Evolutionary conservation across 129 eudicot species (phyloP).

Genomic region (Arctium lappa): DNA sequence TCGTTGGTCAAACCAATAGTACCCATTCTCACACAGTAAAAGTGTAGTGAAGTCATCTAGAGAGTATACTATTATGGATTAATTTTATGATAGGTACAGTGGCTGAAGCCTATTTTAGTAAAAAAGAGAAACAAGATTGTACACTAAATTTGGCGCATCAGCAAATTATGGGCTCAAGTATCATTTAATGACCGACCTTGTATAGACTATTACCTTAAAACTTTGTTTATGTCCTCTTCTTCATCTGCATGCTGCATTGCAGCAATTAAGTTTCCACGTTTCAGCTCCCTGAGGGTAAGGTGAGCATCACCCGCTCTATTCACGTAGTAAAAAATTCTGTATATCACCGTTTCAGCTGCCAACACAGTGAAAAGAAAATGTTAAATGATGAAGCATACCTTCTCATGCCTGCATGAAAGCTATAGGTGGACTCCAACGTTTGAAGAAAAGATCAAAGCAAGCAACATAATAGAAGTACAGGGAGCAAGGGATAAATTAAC

Average conservation of each 20-base stretch:
- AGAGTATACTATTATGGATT: not conserved
- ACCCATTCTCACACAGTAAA: too few species aligned
- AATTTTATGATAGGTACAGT: not conserved
- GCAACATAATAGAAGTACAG: not conserved
- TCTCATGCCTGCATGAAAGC: not conserved
- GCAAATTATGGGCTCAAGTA: not conserved
- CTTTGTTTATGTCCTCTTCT: constrained; percentile 96
- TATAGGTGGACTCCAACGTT: not conserved
- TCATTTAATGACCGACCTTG: not conserved
- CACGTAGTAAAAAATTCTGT: constrained; percentile 91
- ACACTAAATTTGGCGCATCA: not conserved
- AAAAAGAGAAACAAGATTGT: not conserved
- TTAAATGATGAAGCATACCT: constrained; percentile 1
- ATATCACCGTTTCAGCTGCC: constrained; percentile 97
- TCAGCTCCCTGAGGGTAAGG: constrained; percentile 90
- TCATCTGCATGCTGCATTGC: constrained; percentile 98
- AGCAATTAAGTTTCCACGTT: constrained; percentile 74
- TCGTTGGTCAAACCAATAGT: not conserved
- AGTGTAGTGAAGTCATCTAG: not conserved
- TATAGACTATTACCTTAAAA: constrained; percentile 50
- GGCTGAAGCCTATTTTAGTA: not conserved
- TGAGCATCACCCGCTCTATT: constrained; percentile 81
- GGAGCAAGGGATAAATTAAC: not conserved
- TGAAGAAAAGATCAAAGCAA: not conserved
- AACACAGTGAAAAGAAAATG: constrained; percentile 19